Conservation (phyloP, 345 rosid genomes). For the Bruguiera sexangula region DNA sequence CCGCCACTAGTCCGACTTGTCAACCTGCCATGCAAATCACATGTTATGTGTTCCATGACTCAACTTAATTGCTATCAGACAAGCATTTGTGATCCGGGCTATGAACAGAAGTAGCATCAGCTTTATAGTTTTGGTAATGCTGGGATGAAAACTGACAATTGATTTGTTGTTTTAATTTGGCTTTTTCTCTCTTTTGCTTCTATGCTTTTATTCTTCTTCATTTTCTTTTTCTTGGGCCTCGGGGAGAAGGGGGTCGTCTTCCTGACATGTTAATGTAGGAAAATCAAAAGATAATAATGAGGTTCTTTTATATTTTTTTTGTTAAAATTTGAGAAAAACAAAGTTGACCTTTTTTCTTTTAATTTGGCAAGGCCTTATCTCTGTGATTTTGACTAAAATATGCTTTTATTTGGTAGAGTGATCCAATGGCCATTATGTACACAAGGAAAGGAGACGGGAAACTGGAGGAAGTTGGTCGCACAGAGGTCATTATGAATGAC, state of each 20-base stretch:
- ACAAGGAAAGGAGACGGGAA: conserved; percentile 53
- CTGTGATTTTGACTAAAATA: not conserved
- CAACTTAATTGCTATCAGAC: too few relatives aligned
- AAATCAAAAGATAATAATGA: not conserved
- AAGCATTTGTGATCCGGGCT: too few relatives aligned
- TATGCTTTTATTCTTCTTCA: too few relatives aligned
- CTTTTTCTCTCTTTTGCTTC: too few relatives aligned
- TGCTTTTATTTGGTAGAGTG: conserved; percentile 56
- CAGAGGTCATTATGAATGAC: conserved; percentile 77
- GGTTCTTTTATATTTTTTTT: not conserved
- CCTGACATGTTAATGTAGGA: not conserved
- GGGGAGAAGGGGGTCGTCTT: too few relatives aligned
- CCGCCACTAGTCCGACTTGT: too few relatives aligned
- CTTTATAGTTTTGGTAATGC: too few relatives aligned
- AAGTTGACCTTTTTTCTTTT: not conserved
- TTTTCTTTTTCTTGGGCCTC: too few relatives aligned
- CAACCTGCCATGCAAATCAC: too few relatives aligned
- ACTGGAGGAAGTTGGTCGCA: conserved; percentile 80
- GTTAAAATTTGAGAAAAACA: not conserved
- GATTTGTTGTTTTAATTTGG: too few relatives aligned
- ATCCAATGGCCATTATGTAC: conserved; percentile 73
- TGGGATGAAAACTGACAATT: too few relatives aligned
- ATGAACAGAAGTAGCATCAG: not conserved
- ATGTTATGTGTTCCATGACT: too few relatives aligned
- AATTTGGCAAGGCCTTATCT: not conserved